Conservation (phyloP, 257 asterid species). For the Solanum phureja region DNA sequence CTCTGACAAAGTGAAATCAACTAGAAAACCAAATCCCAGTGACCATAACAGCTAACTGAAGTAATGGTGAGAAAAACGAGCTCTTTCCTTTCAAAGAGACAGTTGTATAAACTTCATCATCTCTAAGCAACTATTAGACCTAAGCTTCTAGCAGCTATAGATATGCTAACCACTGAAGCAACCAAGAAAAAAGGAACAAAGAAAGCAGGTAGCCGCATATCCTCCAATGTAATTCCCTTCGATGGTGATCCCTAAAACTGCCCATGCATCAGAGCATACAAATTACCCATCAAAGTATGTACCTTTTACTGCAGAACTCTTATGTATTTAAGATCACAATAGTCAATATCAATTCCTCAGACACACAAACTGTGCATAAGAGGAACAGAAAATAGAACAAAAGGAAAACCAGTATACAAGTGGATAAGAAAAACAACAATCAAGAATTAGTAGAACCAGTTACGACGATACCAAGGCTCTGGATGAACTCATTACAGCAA, state of each 20-base stretch:
- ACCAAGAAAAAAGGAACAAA: background rate
- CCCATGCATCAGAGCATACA: background rate
- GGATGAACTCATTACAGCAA: slow-evolving; percentile 45
- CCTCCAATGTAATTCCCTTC: background rate
- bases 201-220: background rate
- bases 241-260: background rate
- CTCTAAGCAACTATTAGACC: background rate
- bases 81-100: background rate
- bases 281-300: background rate
- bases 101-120: background rate
- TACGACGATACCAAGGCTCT: slow-evolving; percentile 7
- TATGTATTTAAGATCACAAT: background rate
- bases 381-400: slow-evolving; percentile 9
- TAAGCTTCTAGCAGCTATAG: background rate
- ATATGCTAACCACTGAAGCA: background rate
- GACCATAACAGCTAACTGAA: background rate
- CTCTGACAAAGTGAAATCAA: background rate
- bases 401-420: slow-evolving; percentile 20
- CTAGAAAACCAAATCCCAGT: background rate
- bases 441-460: slow-evolving; percentile 23
- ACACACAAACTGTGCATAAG: background rate
- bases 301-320: background rate
- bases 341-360: background rate
- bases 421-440: slow-evolving; percentile 16
- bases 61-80: background rate